phyloP scores from a whole-genome alignment of 495 filamentous ascomycete genomes.

The Haplographium delicatum region DNA sequence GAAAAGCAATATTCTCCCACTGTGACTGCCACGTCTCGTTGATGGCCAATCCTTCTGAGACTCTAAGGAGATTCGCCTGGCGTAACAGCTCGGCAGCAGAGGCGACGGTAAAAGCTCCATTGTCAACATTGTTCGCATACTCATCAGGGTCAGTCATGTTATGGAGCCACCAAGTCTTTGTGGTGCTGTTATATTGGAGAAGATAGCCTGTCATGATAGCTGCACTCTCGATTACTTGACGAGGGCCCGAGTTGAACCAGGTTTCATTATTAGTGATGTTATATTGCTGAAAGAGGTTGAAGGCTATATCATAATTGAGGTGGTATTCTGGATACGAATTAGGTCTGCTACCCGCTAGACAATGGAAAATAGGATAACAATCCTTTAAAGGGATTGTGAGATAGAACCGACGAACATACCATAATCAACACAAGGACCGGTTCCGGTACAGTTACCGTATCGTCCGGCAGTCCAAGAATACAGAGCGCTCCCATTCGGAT shows the following conservation, averaged over 20 bases:
- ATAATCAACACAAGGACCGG: constrained; percentile 55
- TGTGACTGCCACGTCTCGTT: constrained; percentile 36
- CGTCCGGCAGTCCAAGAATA: constrained; percentile 54
- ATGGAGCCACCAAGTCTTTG: constrained; percentile 38
- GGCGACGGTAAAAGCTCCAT: constrained; percentile 69
- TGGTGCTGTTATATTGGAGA: constrained; percentile 39
- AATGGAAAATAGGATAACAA: no score
- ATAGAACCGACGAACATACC: no score
- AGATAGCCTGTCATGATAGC: constrained; percentile 41
- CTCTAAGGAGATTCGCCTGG: constrained; percentile 15
- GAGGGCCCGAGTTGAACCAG: constrained; percentile 39
- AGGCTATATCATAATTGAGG: constrained; percentile 68
- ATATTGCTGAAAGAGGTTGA: constrained; percentile 47
- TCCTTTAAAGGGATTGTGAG: no score
- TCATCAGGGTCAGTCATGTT: constrained; percentile 70
- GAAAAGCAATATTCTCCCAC: constrained; percentile 31
- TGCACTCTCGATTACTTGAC: constrained; percentile 42
- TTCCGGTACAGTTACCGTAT: constrained; percentile 57
- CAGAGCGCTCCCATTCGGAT: constrained; percentile 39
- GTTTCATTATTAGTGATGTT: constrained; percentile 41
- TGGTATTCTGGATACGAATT: no score
- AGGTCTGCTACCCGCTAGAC: no score
- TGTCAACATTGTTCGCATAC: constrained; percentile 55
- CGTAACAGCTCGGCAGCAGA: constrained; percentile 20
- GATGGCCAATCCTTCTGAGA: constrained; percentile 14